Conservation (phyloP, 2,329 filamentous ascomycete genomes). For the Aureobasidium subglaciale region DNA sequence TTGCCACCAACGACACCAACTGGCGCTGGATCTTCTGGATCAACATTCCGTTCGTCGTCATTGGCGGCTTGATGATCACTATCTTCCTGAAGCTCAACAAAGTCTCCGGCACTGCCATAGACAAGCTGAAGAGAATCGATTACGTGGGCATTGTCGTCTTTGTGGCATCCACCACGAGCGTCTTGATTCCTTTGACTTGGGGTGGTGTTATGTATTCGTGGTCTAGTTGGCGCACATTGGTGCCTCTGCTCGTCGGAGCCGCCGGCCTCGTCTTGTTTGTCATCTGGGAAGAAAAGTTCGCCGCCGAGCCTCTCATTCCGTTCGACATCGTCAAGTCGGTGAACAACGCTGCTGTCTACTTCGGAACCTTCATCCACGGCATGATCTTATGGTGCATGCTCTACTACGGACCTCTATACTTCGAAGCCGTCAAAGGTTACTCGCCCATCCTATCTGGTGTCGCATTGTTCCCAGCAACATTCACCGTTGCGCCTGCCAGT, state of each 20-base stretch:
- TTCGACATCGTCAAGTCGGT: conserved; percentile 16
- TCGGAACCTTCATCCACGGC: conserved; percentile 33
- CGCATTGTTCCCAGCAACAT: conserved; percentile 33
- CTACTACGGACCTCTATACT: conserved; percentile 38
- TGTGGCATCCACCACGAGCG: conserved; percentile 32
- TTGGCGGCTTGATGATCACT: conserved; percentile 25
- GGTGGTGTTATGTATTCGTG: conserved; percentile 40
- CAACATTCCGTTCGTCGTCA: conserved; percentile 29
- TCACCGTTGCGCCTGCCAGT: conserved; percentile 16
- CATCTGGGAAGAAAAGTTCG: conserved; percentile 31
- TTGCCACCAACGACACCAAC: no score
- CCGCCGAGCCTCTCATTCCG: conserved; percentile 34
- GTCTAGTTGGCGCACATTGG: conserved; percentile 34
- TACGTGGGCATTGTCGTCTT: conserved; percentile 39
- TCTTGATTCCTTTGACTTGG: conserved; percentile 40
- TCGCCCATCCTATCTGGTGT: conserved; percentile 33
- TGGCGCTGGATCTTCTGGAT: conserved; percentile 43
- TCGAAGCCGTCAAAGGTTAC: conserved; percentile 34
- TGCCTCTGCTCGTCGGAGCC: conserved; percentile 39
- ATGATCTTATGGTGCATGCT: conserved; percentile 28
- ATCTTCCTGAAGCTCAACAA: conserved; percentile 36
- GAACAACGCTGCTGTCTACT: conserved; percentile 21
- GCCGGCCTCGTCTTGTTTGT: conserved; percentile 33
- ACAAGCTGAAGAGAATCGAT: conserved; percentile 32
- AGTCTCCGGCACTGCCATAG: background rate